Evolutionary conservation across 2,329 filamentous ascomycete species (phyloP), one percentile per base, ranked within the genome.

Genomic region (Sporothrix pallida): DNA sequence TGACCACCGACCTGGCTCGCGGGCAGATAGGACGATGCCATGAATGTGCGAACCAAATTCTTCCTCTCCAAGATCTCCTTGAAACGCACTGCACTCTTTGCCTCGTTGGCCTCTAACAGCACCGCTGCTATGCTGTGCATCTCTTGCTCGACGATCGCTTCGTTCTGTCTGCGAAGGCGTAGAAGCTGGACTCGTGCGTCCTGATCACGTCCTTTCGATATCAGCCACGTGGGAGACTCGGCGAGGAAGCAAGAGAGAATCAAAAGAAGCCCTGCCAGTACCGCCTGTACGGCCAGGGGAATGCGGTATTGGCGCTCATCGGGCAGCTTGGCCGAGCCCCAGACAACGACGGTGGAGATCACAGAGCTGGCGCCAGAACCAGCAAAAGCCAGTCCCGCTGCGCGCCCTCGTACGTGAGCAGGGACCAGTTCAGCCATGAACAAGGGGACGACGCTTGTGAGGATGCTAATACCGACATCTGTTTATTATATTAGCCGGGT

Each of bases 341-440:
- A 56, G 52, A 56, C 52, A 17, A 56, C 52, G n/a, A 56, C 52
- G 7, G 52, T 56, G 52, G 52, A 17, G 17, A 56, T 23, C n/a
- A 56, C 52, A 17, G 52, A 56, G 7, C 13, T n/a, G n/a, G 52
- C 52, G 4, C 52, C 52, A 17, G 52, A 56, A 56, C 52, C 52
- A 56, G 52, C 52, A 6, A 8, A 17, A 9, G 52, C 52, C 52
- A 56, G 15, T n/a, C 52, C 52, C 17, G 52, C 17, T 3, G n/a
- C 52, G 10, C 52, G 52, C 15, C 52, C 52, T n/a, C 52, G 52
- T 17, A 23, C 52, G 52, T 56, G n/a, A 23, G 52, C 52, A 56
- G 52, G 52, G n/a, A 56, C 52, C 52, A 56, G 52, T 8, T 56
- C 52, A 20, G 52, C 52, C 52, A 56, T 56, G n/a, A 56, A 56